Evolutionary conservation across 805 yeast genomes (phyloP).

Genomic region (Kuraishia borneana): DNA sequence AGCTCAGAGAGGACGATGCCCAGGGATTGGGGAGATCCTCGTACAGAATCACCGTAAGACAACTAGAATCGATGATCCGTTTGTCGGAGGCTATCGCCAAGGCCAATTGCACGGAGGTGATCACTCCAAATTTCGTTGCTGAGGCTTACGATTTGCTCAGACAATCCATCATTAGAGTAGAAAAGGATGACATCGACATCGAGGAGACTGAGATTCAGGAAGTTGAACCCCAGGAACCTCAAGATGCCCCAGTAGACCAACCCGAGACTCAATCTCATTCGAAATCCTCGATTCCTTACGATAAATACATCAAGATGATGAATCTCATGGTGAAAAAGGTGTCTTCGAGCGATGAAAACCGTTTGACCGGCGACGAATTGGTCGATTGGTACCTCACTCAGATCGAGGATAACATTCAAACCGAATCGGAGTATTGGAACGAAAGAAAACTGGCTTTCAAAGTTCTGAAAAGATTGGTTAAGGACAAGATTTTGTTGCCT

Average conservation of each 20-base stretch:
- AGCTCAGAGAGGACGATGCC: slow-evolving; percentile 80
- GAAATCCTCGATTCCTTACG: slow-evolving; percentile 59
- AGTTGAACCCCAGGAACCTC: slow-evolving; percentile 11
- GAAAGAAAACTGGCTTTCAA: slow-evolving; percentile 67
- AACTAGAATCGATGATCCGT: slow-evolving; percentile 87
- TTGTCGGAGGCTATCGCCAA: slow-evolving; percentile 93
- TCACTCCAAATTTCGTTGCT: slow-evolving; percentile 75
- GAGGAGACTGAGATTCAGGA: slow-evolving; percentile 34
- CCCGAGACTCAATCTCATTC: slow-evolving; percentile 6
- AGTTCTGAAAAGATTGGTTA: slow-evolving; percentile 73
- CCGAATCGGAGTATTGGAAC: slow-evolving; percentile 58
- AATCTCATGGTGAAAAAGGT: slow-evolving; percentile 52
- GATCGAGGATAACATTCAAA: slow-evolving; percentile 56
- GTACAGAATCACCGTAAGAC: slow-evolving; percentile 94
- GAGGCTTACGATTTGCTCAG: slow-evolving; percentile 87
- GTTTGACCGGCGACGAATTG: slow-evolving; percentile 56
- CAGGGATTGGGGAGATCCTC: slow-evolving; percentile 80
- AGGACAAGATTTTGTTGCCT: slow-evolving; percentile 74
- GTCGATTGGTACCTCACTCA: slow-evolving; percentile 75
- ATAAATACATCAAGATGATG: slow-evolving; percentile 78
- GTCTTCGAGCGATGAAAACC: slow-evolving; percentile 48
- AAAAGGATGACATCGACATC: slow-evolving; percentile 82
- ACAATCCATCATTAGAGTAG: slow-evolving; percentile 88
- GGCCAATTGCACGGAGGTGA: slow-evolving; percentile 87
- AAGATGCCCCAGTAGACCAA: slow-evolving; percentile 1